Base-by-base conservation (phyloP, 2,329 filamentous ascomycete species). In the Beauveria sp. region DNA sequence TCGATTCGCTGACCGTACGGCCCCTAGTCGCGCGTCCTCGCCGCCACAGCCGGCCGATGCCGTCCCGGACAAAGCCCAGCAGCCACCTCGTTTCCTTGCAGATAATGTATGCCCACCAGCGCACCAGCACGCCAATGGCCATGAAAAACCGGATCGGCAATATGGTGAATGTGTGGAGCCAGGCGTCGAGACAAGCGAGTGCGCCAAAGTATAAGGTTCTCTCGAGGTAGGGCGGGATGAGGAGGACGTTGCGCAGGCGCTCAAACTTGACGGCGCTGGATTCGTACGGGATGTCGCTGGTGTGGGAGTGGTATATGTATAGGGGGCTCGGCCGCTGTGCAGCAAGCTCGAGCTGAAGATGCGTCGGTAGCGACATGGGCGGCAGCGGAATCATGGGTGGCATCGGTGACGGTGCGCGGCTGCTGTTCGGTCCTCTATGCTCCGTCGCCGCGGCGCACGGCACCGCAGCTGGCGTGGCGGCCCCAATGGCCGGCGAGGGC, bases 141-240 rank as follows among this genome's bases (percentile, higher is more conserved):
- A 93, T 89, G 60, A 89, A 73, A 68, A 99, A 98, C 2, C 95
- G 85, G 63, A 99, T 82, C 0, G 95, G 95, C 0, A 99, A 79
- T 50, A 99, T 96, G 0, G 95, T 99, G 68, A 99, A 96, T 0
- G 91, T 96, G 75, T 97, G 95, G 1, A 99, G 83, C 92, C 93
- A 99, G 1, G 93, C 90, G 72, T 99, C 95, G 6, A 99, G 80
- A 74, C 95, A 99, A 7, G 93, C 93, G 40, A 98, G 76, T 0
- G 90, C 88, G 7, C 95, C 95, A 75, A 99, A 98, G 63, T 87
- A 86, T 6, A 99, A 82, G 0, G 93, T 88, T 51, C 88, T 84
- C 75, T 99, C 95, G 5, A 99, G 80, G 64, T 89, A 90, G 0
- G 86, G 83, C 0, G 93, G 92, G 3, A 99, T 77, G 28, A 92